Conservation (phyloP, 2,329 filamentous ascomycete species). For the Colletotrichum siamense region DNA sequence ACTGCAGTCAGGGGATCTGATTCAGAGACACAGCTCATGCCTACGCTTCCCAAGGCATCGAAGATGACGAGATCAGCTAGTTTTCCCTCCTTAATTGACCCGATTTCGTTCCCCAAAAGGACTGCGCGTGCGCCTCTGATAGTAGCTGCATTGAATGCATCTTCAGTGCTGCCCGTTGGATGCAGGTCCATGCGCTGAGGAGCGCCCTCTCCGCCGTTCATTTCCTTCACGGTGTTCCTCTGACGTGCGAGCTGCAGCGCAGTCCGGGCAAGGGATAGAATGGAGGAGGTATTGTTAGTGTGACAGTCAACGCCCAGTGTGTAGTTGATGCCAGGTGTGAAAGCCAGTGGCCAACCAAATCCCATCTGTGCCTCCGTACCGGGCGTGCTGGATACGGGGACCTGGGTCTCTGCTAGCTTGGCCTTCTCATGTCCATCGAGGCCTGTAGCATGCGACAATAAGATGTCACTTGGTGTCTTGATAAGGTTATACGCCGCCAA, state of each 20-base stretch:
- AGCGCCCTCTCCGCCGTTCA: background rate
- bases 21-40: constrained; percentile 42
- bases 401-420: background rate
- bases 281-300: constrained; percentile 21
- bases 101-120: background rate
- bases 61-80: background rate
- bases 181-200: background rate
- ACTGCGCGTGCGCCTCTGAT: background rate
- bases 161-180: background rate
- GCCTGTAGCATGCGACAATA: background rate
- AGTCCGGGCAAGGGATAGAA: constrained; percentile 18
- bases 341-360: constrained; percentile 33
- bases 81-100: background rate
- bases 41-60: constrained; percentile 28
- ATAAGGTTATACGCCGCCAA: background rate
- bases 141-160: background rate
- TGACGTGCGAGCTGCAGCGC: constrained; percentile 22
- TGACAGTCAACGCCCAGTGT: constrained; percentile 27
- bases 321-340: constrained; percentile 32
- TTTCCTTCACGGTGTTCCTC: background rate
- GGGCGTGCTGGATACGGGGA: background rate
- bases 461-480: background rate
- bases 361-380: background rate
- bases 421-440: background rate
- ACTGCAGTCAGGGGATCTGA: background rate